Evolutionary conservation across 805 yeast species (phyloP), one percentile per base, ranked within the genome.

Genomic region (Myxozyma vanderwaltii): DNA sequence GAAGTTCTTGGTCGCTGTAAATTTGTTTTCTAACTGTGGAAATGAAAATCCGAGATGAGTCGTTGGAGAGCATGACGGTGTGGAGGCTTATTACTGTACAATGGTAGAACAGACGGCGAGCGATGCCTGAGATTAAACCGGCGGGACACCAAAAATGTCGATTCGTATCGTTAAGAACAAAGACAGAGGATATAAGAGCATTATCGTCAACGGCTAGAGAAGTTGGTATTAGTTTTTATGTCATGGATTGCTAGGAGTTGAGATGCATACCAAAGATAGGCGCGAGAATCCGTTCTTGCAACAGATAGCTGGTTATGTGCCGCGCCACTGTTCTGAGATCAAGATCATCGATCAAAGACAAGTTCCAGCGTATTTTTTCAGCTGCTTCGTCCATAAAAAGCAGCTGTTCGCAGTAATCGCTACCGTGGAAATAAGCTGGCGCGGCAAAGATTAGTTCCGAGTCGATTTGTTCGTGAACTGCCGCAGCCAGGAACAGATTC

Each of bases 41-140:
- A 24, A 49, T 7, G 19, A 21, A 38, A n/a, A 49, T 45, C 7
- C 44, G 15, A 12, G 15, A 10, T 15, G 19, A 12, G 45, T 29
- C 15, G 24, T 5, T n/a, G 36, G 4, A n/a, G 36, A 49, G 31
- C 45, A 38, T 38, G 41, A 49, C 21, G 8, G 26, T 36, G n/a
- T 36, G 44, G 15, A 38, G 35, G 36, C 45, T 26, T 27, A 47
- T 35, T 13, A 41, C 43, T 4, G 31, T 29, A 45, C 59, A 59
- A 3, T 12, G 5, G 31, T 54, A 29, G 21, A 48, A 29, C n/a
- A 59, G 56, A 31, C 63, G 45, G 31, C 38, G 56, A 13, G 56
- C 63, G 35, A 59, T 59, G 29, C 63, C 63, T 1, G 59, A 29
- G 39, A 55, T 48, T 7, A 55, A n/a, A 12, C 55, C 59, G 27